Base-by-base conservation (phyloP, 2,329 filamentous ascomycete genomes). In the Alternaria novae-zelandiae region DNA sequence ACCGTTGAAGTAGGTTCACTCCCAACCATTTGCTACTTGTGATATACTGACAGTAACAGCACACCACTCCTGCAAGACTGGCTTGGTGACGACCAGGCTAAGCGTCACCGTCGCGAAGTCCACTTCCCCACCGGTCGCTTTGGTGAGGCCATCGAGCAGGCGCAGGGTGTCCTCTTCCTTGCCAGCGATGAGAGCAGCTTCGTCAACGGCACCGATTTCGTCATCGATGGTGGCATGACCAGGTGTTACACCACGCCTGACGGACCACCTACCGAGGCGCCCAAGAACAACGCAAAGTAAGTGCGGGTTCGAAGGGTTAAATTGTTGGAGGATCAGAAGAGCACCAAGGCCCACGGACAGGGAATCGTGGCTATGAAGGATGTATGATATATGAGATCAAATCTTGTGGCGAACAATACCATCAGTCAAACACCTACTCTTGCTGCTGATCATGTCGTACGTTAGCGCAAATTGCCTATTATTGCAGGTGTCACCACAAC, bases 141-240 rank as follows among this genome's bases (percentile, higher is more conserved):
- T 75, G 94, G 94, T 54, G 94, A 97, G 85, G 92, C 94, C n/a
- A 84, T 97, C 64, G 94, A 97, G 85, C 94, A 97, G 84, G 94
- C 94, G 0, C 91, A 96, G 67, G 94, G 92, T 7, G 94, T 97
- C 1, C 78, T 97, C 8, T 97, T 97, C 83, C 82, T 97, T 64
- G 93, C 93, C 9, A 94, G 90, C 69, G 93, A 97, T 71, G 93
- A 97, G 84, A 89, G 90, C 75, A 93, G 91, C 84, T 97, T 96
- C 74, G 91, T 97, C 75, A 97, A 96, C 69, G 94, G 92, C 11
- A 91, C 88, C 63, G 96, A 98, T 78, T 97, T 98, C 83, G 91
- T 97, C 5, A 94, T 98, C 25, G 96, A 99, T 75, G 96, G 96
- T 62, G 95, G 95, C 64, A 93, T 99, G 92, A 95, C 90, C 74